phyloP scores from a whole-genome alignment of 1,284 basidiomycete genomes.

The Cutaneotrichosporon arboriforme region DNA sequence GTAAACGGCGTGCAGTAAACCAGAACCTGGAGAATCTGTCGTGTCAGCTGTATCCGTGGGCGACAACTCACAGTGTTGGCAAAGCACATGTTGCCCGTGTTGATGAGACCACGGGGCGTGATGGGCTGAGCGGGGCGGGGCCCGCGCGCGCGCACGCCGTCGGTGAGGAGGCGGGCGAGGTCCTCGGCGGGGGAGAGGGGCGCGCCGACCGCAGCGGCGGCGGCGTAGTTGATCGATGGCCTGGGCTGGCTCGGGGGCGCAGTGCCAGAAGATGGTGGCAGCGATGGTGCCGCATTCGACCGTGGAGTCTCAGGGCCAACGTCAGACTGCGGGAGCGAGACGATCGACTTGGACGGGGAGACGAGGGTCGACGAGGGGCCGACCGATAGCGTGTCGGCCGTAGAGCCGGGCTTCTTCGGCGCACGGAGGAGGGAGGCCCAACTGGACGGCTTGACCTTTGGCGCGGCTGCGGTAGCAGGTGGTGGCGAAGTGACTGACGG shows the following conservation, averaged over 20 bases:
- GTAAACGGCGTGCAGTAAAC: slow-evolving; percentile 85
- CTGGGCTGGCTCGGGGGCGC: slow-evolving; percentile 27
- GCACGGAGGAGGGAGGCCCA: slow-evolving; percentile 67
- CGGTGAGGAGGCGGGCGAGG: slow-evolving; percentile 57
- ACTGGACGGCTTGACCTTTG: slow-evolving; percentile 51
- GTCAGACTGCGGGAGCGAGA: slow-evolving; percentile 15
- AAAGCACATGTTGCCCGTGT: slow-evolving; percentile 97
- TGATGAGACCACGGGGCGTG: slow-evolving; percentile 74
- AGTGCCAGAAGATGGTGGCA: slow-evolving; percentile 53
- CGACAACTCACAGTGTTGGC: slow-evolving; percentile 66
- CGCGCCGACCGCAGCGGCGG: slow-evolving; percentile 46
- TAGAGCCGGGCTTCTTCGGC: slow-evolving; percentile 12
- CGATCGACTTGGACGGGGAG: slow-evolving; percentile 23
- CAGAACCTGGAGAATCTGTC: slow-evolving; percentile 74
- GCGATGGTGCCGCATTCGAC: slow-evolving; percentile 57
- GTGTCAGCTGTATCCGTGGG: not conserved
- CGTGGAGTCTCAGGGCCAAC: slow-evolving; percentile 25
- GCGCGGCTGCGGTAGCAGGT: not conserved
- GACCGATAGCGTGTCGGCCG: slow-evolving; percentile 17
- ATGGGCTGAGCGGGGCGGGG: slow-evolving; percentile 27
- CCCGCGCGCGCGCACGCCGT: slow-evolving; percentile 38
- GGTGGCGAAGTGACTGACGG: slow-evolving; percentile 4
- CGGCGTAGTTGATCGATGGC: slow-evolving; percentile 38
- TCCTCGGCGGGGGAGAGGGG: slow-evolving; percentile 55
- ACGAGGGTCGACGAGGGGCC: slow-evolving; percentile 26